A percentile compares a stretch with the other conserved stretches of the same genome.
phyloP scores from a whole-genome alignment of 768 basidiomycete genomes.

The Trametes cinnabarina region DNA sequence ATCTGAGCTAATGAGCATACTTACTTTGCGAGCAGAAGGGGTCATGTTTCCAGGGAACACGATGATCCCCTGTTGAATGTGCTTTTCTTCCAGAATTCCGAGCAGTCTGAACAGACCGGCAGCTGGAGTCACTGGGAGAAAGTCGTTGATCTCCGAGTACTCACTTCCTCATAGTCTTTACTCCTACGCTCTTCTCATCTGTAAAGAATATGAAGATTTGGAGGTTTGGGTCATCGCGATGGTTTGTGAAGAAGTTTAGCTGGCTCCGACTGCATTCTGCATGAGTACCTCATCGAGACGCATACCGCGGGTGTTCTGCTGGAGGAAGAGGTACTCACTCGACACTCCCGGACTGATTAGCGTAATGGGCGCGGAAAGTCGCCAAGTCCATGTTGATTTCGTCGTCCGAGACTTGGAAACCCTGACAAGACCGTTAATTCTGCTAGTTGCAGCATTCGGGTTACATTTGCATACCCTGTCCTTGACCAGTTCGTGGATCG shows the following conservation, averaged over 20 bases:
- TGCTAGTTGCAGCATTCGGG: constrained; percentile 6
- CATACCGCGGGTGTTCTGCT: not conserved
- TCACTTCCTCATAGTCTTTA: constrained; percentile 97
- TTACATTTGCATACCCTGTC: constrained; percentile 68
- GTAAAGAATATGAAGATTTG: constrained; percentile 95
- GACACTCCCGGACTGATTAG: constrained; percentile 67
- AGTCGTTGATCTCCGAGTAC: constrained; percentile 28
- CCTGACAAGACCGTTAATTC: constrained; percentile 50
- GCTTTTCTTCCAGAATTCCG: constrained; percentile 86
- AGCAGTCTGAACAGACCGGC: constrained; percentile 60
- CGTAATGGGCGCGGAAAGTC: constrained; percentile 72
- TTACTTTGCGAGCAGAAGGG: constrained; percentile 90
- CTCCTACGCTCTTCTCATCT: constrained; percentile 93
- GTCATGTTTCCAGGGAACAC: constrained; percentile 97
- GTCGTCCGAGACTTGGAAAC: constrained; percentile 90
- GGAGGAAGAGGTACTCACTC: constrained; percentile 78
- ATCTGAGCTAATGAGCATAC: not conserved
- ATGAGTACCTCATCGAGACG: not conserved
- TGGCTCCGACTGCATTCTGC: constrained; percentile 64
- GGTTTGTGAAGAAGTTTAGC: constrained; percentile 88
- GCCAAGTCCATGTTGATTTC: constrained; percentile 88
- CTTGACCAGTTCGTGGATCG: constrained; percentile 93
- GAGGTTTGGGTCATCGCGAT: constrained; percentile 59
- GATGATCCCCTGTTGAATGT: constrained; percentile 87
- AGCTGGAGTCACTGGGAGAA: not conserved